phyloP scores from a whole-genome alignment of 1,284 basidiomycete genomes.

The Exobasidium cylindrosporum region DNA sequence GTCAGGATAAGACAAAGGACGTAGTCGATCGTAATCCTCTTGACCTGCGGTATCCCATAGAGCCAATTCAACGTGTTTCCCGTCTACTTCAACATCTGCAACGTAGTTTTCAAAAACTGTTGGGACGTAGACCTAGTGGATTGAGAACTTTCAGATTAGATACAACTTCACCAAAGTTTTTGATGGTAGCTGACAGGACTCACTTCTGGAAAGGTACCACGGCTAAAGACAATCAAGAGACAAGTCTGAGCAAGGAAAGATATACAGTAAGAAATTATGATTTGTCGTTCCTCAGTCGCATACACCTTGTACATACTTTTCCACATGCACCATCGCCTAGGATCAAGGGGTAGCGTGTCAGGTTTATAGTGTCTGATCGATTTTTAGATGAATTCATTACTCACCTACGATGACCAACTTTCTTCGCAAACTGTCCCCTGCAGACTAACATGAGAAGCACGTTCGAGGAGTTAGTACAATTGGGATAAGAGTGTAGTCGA shows the following conservation, averaged over 20 bases:
- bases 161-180: neutral
- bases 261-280: conserved; percentile 2
- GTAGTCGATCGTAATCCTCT: conserved; percentile 65
- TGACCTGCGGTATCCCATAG: conserved; percentile 95
- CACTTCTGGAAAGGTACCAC: conserved; percentile 86
- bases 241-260: conserved; percentile 62
- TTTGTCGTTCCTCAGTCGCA: neutral
- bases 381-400: too few relatives aligned
- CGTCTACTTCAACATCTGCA: conserved; percentile 83
- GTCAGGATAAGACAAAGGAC: conserved; percentile 76
- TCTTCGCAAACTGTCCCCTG: conserved; percentile 18
- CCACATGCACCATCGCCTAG: conserved; percentile 67
- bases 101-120: conserved; percentile 90
- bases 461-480: too few relatives aligned
- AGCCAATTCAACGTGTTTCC: conserved; percentile 85
- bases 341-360: too few relatives aligned
- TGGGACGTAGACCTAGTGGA: conserved; percentile 75
- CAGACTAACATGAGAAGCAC: too few relatives aligned
- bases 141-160: neutral
- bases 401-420: conserved; percentile 54
- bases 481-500: too few relatives aligned
- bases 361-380: too few relatives aligned
- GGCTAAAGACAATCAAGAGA: conserved; percentile 75
- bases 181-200: conserved; percentile 30
- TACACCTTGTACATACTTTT: too few relatives aligned